A percentile compares a stretch with the other conserved stretches of the same genome.
Evolutionary conservation across 202 grass and related monocot species (phyloP).

Genomic region (Carex arenaria): DNA sequence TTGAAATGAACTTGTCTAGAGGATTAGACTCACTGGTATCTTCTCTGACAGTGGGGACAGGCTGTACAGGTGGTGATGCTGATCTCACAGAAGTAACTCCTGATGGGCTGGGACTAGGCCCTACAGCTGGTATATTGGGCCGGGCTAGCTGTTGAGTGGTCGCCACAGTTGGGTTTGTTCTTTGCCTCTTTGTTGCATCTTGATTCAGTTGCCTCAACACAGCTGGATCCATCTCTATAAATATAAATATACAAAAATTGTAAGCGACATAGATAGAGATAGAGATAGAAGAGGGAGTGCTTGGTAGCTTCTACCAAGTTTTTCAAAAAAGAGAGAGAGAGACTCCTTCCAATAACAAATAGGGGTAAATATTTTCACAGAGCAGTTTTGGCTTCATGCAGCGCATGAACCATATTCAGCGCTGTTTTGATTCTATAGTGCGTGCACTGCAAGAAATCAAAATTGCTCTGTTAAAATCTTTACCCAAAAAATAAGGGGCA

Average conservation of each 20-base stretch:
- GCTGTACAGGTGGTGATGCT: conserved; percentile 3
- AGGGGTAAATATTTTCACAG: background rate
- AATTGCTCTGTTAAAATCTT: no score
- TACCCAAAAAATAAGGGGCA: no score
- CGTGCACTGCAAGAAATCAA: no score
- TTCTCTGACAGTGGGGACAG: background rate
- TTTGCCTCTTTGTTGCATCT: conserved; percentile 9
- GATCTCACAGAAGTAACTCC: conserved; percentile 1
- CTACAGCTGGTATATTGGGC: background rate
- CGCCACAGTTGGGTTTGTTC: background rate
- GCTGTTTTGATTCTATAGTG: no score
- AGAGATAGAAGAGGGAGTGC: background rate
- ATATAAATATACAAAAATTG: background rate
- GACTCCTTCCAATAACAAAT: background rate
- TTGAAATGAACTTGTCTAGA: background rate
- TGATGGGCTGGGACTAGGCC: conserved; percentile 5
- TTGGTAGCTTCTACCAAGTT: no score
- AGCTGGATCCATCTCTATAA: conserved; percentile 3
- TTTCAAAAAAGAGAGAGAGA: background rate
- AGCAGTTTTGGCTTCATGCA: no score
- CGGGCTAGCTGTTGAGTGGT: background rate
- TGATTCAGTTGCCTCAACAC: conserved; percentile 15
- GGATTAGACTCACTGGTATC: conserved; percentile 15
- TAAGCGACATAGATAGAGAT: background rate
- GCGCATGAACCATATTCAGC: no score